phyloP scores from a whole-genome alignment of 192 early-diverging fungal species.

The Linnemannia exigua region DNA sequence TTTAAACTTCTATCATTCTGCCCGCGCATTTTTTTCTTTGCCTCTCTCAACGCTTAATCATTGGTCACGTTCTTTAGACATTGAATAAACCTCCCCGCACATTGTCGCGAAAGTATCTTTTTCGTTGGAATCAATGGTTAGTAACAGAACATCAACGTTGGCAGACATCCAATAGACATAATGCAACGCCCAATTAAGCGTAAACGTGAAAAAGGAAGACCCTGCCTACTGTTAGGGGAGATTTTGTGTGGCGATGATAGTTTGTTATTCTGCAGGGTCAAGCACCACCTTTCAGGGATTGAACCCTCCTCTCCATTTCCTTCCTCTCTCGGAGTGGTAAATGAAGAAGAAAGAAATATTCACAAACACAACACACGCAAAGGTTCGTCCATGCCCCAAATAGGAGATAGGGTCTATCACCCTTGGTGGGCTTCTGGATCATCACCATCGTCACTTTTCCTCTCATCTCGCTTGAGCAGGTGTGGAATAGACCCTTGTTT shows the following conservation, averaged over 20 bases:
- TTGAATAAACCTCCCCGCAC: background rate
- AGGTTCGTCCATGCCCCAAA: background rate
- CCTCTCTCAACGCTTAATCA: background rate
- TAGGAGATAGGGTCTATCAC: background rate
- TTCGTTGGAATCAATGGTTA: too few species aligned
- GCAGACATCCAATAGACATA: background rate
- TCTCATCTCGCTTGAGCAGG: background rate
- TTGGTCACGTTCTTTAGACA: background rate
- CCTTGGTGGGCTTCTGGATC: background rate
- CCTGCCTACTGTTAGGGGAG: background rate
- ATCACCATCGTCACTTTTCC: background rate
- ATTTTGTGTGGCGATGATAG: background rate
- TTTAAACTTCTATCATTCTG: background rate
- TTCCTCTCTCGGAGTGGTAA: background rate
- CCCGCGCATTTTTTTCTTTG: background rate
- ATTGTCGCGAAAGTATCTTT: too few species aligned
- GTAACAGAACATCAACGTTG: background rate
- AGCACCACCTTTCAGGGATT: background rate
- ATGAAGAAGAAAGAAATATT: background rate
- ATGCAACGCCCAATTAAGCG: background rate
- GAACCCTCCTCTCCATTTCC: background rate
- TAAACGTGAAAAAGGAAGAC: background rate
- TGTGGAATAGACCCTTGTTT: background rate
- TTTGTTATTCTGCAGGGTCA: conserved; percentile 2
- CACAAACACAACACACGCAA: background rate